Evolutionary conservation across 768 basidiomycete species (phyloP).

Genomic region (Boletus sp.): DNA sequence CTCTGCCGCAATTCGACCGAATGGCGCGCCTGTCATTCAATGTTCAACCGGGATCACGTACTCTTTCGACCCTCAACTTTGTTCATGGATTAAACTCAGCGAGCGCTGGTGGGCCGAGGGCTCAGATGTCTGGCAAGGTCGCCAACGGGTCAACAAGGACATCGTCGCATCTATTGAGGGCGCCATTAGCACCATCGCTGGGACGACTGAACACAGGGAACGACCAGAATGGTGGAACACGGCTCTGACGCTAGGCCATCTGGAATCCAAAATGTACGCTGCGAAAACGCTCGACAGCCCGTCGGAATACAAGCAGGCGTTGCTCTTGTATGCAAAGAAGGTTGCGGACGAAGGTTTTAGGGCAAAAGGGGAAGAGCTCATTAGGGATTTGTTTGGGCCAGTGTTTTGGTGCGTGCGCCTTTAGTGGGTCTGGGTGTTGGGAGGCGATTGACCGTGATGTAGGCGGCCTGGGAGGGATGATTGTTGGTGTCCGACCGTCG

Average conservation of each 20-base stretch:
- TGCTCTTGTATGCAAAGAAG: constrained; percentile 76
- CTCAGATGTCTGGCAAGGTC: constrained; percentile 79
- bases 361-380: constrained; percentile 86
- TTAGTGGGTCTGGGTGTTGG: not conserved
- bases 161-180: constrained; percentile 54
- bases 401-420: constrained; percentile 70
- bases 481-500: constrained; percentile 62
- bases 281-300: constrained; percentile 74
- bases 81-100: constrained; percentile 70
- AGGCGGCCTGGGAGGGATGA: constrained; percentile 68
- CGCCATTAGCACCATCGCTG: constrained; percentile 45
- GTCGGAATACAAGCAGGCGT: constrained; percentile 76
- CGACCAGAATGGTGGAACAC: constrained; percentile 78
- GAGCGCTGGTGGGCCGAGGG: constrained; percentile 85
- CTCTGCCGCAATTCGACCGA: constrained; percentile 66
- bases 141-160: constrained; percentile 54
- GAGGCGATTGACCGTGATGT: not conserved
- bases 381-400: constrained; percentile 87
- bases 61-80: constrained; percentile 69
- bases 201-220: constrained; percentile 38
- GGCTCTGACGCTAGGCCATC: constrained; percentile 82
- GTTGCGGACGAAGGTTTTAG: constrained; percentile 88
- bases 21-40: constrained; percentile 74
- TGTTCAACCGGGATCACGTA: constrained; percentile 77
- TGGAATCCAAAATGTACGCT: constrained; percentile 80